Conservation (phyloP, 805 yeast genomes). For the Candida silvatica region DNA sequence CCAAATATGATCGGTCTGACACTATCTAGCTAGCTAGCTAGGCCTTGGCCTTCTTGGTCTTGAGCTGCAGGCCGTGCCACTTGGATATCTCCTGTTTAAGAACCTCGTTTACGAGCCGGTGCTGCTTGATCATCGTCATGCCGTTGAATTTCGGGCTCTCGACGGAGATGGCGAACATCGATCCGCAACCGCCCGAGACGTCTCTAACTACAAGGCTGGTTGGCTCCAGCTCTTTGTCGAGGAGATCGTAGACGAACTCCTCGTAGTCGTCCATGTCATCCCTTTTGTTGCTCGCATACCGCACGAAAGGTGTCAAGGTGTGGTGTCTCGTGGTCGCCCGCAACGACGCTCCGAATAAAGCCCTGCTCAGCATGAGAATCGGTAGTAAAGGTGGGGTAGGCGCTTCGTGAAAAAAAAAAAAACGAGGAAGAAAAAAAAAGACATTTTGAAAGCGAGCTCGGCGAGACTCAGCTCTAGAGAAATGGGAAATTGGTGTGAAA, state of each 20-base stretch:
- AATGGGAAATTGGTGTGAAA: too few relatives aligned
- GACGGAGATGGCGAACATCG: constrained; percentile 87
- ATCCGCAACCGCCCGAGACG: constrained; percentile 94
- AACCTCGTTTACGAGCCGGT: constrained; percentile 74
- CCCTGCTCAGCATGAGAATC: too few relatives aligned
- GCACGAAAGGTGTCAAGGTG: too few relatives aligned
- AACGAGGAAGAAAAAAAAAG: too few relatives aligned
- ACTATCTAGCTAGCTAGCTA: too few relatives aligned
- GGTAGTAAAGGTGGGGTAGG: too few relatives aligned
- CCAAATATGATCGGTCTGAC: too few relatives aligned
- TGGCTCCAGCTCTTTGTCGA: constrained; percentile 53
- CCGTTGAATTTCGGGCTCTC: constrained; percentile 73
- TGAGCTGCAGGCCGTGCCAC: constrained; percentile 94
- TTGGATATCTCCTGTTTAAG: constrained; percentile 76
- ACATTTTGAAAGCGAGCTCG: too few relatives aligned
- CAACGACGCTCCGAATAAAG: too few relatives aligned
- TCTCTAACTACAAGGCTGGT: constrained; percentile 59
- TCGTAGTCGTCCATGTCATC: constrained; percentile 28
- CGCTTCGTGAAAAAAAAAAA: too few relatives aligned
- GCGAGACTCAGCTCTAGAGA: too few relatives aligned
- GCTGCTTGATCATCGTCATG: constrained; percentile 81
- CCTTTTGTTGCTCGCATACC: not conserved
- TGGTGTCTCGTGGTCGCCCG: too few relatives aligned
- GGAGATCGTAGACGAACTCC: constrained; percentile 46
- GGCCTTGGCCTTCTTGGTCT: constrained; percentile 49